Evolutionary conservation across 2,329 filamentous ascomycete genomes (phyloP).

Genomic region (Xylaria sp.): DNA sequence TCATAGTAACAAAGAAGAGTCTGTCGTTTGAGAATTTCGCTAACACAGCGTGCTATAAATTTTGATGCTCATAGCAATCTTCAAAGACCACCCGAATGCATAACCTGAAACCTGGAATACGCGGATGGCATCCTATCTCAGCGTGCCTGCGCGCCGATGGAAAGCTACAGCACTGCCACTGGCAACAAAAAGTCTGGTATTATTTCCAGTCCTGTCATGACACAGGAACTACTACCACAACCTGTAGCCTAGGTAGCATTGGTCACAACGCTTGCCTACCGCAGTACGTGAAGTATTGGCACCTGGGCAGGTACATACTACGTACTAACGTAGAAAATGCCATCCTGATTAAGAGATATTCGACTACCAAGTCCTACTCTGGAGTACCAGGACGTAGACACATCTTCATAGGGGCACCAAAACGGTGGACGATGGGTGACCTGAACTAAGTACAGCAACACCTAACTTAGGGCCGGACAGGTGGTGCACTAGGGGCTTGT

Average conservation of each 20-base stretch:
- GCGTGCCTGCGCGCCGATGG: not conserved
- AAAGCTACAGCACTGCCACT: slow-evolving; percentile 5
- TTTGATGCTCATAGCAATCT: slow-evolving; percentile 13
- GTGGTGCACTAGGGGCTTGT: slow-evolving; percentile 9
- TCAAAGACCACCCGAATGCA: slow-evolving; percentile 11
- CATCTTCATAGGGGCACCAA: not conserved
- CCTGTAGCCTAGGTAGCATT: slow-evolving; percentile 5
- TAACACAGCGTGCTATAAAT: not conserved
- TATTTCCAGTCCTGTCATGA: slow-evolving; percentile 1
- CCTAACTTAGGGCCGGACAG: slow-evolving; percentile 5
- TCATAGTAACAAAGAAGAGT: not conserved
- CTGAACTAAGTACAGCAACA: slow-evolving; percentile 17
- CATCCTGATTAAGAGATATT: not conserved
- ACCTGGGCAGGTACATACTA: not conserved
- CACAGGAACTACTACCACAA: not conserved
- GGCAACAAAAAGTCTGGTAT: slow-evolving; percentile 5
- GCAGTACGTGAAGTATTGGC: not conserved
- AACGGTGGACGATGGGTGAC: not conserved
- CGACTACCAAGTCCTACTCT: not conserved
- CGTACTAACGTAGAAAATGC: not conserved
- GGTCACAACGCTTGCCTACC: slow-evolving; percentile 6
- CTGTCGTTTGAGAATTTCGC: not conserved
- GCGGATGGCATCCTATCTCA: slow-evolving; percentile 17
- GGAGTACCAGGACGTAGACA: not conserved
- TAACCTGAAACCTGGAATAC: slow-evolving; percentile 31